These are phyloP conservation scores for Chaetomium tenue DNA, from an alignment of 495 filamentous ascomycete genomes.

Conservation along the genomic window DNA sequence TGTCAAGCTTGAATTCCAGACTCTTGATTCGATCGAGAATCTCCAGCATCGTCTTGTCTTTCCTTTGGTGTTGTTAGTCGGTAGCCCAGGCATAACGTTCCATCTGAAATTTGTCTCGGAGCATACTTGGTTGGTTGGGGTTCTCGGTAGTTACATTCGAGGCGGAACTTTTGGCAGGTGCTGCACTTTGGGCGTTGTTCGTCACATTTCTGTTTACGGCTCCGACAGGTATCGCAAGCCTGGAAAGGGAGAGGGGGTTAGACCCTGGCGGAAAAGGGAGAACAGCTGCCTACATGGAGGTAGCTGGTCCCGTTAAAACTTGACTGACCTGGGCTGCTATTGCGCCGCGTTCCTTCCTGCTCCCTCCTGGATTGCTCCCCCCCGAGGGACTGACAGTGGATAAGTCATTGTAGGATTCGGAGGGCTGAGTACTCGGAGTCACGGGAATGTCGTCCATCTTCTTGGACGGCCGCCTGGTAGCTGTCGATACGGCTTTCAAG, in stretches of 20 bases:
- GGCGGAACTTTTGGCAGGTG: conserved; percentile 49
- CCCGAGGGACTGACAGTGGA: conserved; percentile 11
- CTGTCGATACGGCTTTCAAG: conserved; percentile 1
- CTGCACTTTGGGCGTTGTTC: conserved; percentile 79
- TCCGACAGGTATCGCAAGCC: conserved; percentile 82
- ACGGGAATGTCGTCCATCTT: conserved; percentile 25
- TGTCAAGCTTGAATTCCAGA: conserved; percentile 53
- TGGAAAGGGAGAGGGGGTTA: conserved; percentile 3
- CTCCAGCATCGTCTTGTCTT: conserved; percentile 61
- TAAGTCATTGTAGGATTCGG: neutral
- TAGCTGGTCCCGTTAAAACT: neutral
- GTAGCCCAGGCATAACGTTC: conserved; percentile 2
- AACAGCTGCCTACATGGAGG: too few relatives aligned
- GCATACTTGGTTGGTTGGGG: conserved; percentile 63
- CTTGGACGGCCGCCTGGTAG: conserved; percentile 3
- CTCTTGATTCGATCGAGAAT: conserved; percentile 56
- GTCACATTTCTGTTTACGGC: conserved; percentile 87
- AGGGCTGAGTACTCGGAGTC: conserved; percentile 20
- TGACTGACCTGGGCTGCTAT: conserved; percentile 49
- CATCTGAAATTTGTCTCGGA: neutral
- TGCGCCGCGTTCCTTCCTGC: conserved; percentile 47
- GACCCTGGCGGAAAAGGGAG: neutral
- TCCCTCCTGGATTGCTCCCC: conserved; percentile 12
- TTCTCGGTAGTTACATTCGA: conserved; percentile 60
- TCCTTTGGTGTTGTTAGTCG: conserved; percentile 41